A percentile compares a stretch with the other conserved stretches of the same genome.
Conservation (phyloP, 2,329 filamentous ascomycete species). For the Fusarium xylarioides region DNA sequence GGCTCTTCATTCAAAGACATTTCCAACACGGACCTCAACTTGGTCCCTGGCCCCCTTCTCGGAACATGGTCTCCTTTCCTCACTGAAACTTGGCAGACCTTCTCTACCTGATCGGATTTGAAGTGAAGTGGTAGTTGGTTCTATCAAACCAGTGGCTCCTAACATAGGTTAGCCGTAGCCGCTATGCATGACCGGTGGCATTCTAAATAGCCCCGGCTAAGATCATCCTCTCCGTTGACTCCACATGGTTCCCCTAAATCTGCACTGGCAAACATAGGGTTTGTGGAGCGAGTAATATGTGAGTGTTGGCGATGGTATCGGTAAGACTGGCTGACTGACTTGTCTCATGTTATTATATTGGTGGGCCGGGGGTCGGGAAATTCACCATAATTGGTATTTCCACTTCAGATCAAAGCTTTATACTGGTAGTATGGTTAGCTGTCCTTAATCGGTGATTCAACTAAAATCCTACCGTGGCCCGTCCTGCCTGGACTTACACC, state of each 20-base stretch:
- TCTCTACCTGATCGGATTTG: constrained; percentile 5
- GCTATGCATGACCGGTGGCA: constrained; percentile 26
- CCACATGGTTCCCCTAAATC: constrained; percentile 11
- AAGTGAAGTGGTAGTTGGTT: background rate
- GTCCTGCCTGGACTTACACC: background rate
- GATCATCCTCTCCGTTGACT: constrained; percentile 16
- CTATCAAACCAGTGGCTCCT: constrained; percentile 28
- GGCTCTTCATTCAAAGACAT: constrained; percentile 4
- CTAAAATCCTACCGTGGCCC: background rate
- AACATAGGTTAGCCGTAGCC: constrained; percentile 29
- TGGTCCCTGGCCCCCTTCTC: background rate
- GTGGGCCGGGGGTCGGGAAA: constrained; percentile 8
- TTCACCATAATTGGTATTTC: constrained; percentile 12
- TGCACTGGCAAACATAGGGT: background rate
- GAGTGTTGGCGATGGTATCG: background rate
- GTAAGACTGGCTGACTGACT: constrained; percentile 1
- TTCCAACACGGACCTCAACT: constrained; percentile 3
- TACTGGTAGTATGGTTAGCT: background rate
- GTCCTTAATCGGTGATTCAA: background rate
- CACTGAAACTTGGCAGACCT: background rate
- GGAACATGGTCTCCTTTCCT: background rate
- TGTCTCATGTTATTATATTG: constrained; percentile 1
- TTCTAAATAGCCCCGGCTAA: constrained; percentile 18
- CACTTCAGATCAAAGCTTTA: background rate
- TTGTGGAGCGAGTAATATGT: background rate